Evolutionary conservation across 2,329 filamentous ascomycete species (phyloP), one percentile per base, ranked within the genome.

Genomic region (Mollisiaceae sp.): DNA sequence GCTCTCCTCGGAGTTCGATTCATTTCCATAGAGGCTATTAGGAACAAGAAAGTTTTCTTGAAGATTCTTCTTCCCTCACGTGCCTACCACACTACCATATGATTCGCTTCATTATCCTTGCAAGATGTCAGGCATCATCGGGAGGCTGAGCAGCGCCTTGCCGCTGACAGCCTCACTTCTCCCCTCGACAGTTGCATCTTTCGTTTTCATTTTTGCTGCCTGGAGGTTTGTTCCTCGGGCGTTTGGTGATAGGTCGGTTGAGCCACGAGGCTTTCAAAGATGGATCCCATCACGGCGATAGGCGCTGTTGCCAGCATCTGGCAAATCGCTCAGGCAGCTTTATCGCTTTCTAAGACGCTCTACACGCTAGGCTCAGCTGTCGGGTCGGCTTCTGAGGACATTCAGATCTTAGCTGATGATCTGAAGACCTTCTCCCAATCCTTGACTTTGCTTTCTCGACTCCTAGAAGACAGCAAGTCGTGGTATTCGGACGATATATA

Each of bases 401-500:
- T 72, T 15, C 50, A 72, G 38, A 39, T 59, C 15, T 57, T 71
- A 14, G 69, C 70, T 18, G 66, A 69, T 56, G 65, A 68, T 54
- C 54, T 69, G 14, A 65, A 67, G 36, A 66, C 63, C 15, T 72
- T 72, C 38, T 60, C 70, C 1, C 62, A 68, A 35, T 71, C 66
- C 3, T 54, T 73, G 8, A 71, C 56, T 1, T 62, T 71, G 8
- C 67, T 73, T 18, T 69, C 70, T 4, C 24, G 65, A 18, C 27
- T 70, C 4, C 62, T 72, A 0, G 62, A 69, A 27, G 66, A 70
- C 27, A 67, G 64, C 60, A 68, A 67, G 60, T 67, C 62, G 11
- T 67, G 67, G 65, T 67, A 68, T 35, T 68, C 67, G 5, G 65
- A 72, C 41, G 69, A 70, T 41, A 68, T 72, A 14, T 70, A 70